A percentile compares a stretch with the other conserved stretches of the same genome.
These are phyloP conservation scores for Cornus controversa DNA, from an alignment of 148 eudicot genomes.

Conservation along the genomic window DNA sequence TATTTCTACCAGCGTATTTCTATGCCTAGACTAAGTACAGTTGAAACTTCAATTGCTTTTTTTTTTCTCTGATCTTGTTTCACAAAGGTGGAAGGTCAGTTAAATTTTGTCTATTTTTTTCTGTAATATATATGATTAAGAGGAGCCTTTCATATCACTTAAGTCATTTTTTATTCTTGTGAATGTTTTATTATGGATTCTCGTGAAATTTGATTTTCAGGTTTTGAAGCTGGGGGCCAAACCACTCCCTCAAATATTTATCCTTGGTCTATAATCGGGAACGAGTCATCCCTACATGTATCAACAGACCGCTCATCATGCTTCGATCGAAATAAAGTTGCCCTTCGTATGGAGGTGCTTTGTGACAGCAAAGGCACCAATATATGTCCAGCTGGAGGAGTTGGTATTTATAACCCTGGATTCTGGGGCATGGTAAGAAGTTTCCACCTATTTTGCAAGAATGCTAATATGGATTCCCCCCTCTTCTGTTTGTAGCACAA, in stretches of 20 bases:
- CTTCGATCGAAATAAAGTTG: constrained; percentile 82
- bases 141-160: background rate
- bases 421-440: constrained; percentile 96
- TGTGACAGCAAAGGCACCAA: constrained; percentile 56
- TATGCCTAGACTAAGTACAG: too few species aligned
- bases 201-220: constrained; percentile 35
- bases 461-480: too few species aligned
- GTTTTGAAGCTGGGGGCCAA: constrained; percentile 85
- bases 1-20: too few species aligned
- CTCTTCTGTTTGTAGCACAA: too few species aligned
- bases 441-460: background rate
- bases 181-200: background rate
- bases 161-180: background rate
- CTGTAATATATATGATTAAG: background rate
- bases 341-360: constrained; percentile 79
- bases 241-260: constrained; percentile 68
- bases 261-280: constrained; percentile 87
- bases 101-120: background rate
- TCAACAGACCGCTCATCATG: constrained; percentile 86
- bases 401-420: constrained; percentile 94
- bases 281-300: constrained; percentile 53
- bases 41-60: constrained; percentile 2
- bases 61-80: background rate
- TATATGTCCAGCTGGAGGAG: constrained; percentile 78
- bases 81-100: background rate